Evolutionary conservation across 305 asterid genomes (phyloP), one percentile per base, ranked within the genome.

Genomic region (Nicotiana rustica): DNA sequence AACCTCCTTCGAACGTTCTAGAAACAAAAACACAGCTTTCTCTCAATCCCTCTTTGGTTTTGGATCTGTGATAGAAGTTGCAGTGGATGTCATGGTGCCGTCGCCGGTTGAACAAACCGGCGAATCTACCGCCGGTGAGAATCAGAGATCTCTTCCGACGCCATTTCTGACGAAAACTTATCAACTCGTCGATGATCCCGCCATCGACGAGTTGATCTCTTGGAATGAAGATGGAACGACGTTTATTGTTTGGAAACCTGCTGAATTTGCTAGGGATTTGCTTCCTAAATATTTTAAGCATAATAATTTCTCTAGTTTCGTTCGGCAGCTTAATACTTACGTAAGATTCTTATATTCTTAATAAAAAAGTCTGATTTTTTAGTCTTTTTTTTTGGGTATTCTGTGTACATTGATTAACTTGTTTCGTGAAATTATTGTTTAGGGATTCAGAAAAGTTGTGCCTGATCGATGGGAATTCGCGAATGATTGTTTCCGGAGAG

Each of bases 381-480:
- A 2, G 7, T 35, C 25, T 6, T 15, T 15, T 71, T 31, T 4
- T 35, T 38, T 83, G 82, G 60, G 17, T 25, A 1, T 57, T 5
- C 9, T 0, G 6, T 31, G 44, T 5, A 4, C 12, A 52, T n/a
- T 77, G 49, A 29, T 25, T 38, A 2, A 15, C 21, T 6, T 78
- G 61, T 25, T 78, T 35, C 19, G 2, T 61, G 41, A 10, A 52
- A 59, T 38, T 78, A 15, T 75, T 75, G 29, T 81, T 6, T 86
- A 95, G 99, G 99, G 99, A 82, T 95, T 95, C 78, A 90, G 94
- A 33, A 95, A 95, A 89, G 90, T 95, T 4, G 95, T 90, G 13
- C 97, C 98, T 0, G 97, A 93, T 85, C 90, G 97, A 66, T 95
- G 99, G 99, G 99, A 95, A 65, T 95, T 95, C 12, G 91, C 93